Conservation (phyloP, 148 eudicot species). For the Suaeda aralocaspica region DNA sequence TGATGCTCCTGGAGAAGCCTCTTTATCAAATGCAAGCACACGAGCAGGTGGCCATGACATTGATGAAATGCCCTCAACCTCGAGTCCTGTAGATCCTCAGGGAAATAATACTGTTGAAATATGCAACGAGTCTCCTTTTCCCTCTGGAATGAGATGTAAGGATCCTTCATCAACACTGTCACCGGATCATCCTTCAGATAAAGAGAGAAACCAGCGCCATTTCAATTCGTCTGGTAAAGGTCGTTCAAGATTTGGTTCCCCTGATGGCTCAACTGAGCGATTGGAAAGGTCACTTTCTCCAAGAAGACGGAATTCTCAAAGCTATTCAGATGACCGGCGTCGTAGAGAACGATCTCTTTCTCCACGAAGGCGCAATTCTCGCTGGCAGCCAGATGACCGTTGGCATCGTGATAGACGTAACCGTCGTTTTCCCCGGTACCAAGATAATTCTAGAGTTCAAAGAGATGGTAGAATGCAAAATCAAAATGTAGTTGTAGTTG, state of each 20-base stretch:
- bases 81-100: constrained; percentile 25
- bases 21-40: constrained; percentile 18
- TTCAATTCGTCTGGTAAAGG: constrained; percentile 18
- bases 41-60: constrained; percentile 18
- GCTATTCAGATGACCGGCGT: constrained; percentile 27
- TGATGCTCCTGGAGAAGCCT: constrained; percentile 17
- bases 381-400: constrained; percentile 29
- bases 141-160: constrained; percentile 23
- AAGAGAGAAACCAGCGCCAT: constrained; percentile 20
- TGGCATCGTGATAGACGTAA: constrained; percentile 24
- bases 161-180: constrained; percentile 21
- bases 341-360: constrained; percentile 31
- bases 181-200: constrained; percentile 25
- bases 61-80: constrained; percentile 20
- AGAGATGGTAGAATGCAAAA: constrained; percentile 30
- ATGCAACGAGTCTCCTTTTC: constrained; percentile 23
- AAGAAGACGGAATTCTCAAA: constrained; percentile 23
- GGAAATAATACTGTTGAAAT: constrained; percentile 28
- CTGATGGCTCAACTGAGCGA: constrained; percentile 23
- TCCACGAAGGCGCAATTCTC: constrained; percentile 29
- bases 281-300: constrained; percentile 36
- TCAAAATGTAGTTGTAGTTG: constrained; percentile 21
- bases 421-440: constrained; percentile 28
- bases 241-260: constrained; percentile 19
- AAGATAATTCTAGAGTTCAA: constrained; percentile 29